Percentiles rank a stretch among this genome's conserved stretches.
These are phyloP conservation scores for Podospora anserina DNA, from an alignment of 495 filamentous ascomycete genomes.

Conservation along the genomic window DNA sequence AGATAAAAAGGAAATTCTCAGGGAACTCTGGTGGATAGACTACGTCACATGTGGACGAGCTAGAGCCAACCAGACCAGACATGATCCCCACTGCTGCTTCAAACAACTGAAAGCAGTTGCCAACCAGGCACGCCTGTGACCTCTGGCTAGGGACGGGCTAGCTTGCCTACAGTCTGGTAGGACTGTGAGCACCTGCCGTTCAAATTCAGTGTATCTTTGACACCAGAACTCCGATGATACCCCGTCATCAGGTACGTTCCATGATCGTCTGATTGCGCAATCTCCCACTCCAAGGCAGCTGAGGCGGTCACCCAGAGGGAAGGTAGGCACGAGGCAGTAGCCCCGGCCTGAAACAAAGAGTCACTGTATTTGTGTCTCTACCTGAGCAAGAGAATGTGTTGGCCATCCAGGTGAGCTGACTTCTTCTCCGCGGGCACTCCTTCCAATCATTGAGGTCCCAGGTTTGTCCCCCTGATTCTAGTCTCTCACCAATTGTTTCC, in stretches of 20 bases:
- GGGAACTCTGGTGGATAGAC: background rate
- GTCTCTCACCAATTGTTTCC: background rate
- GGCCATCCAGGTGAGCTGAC: background rate
- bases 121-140: background rate
- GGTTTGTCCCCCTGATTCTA: background rate
- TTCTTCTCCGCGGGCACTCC: background rate
- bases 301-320: background rate
- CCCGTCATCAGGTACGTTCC: background rate
- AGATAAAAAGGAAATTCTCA: no score
- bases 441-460: background rate
- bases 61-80: background rate
- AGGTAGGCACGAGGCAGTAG: background rate
- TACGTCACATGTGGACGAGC: background rate
- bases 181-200: background rate
- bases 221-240: background rate
- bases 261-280: background rate
- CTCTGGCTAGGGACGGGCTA: background rate
- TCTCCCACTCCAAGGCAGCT: background rate
- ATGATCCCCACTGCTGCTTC: background rate
- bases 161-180: background rate
- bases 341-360: background rate
- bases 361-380: background rate
- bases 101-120: background rate
- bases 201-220: background rate
- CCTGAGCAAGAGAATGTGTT: background rate